Conservation (phyloP, 306 rosid species). For the Echinosophora koreensis region DNA sequence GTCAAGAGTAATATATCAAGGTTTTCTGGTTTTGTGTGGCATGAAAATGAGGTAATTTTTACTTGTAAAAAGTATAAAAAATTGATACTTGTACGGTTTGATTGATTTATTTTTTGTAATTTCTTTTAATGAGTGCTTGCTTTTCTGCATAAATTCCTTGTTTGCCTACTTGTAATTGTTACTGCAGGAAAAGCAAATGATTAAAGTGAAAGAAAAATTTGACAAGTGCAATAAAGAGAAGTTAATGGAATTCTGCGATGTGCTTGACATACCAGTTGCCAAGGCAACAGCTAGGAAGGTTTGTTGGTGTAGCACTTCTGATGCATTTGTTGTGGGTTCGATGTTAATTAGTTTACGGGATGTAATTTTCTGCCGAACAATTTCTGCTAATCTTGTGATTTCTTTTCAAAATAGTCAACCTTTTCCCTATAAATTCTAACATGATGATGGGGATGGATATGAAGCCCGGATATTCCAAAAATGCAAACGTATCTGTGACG, state of each 20-base stretch:
- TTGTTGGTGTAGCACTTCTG: constrained; percentile 45
- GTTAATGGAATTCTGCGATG: constrained; percentile 86
- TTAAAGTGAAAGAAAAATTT: constrained; percentile 84
- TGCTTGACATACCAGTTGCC: constrained; percentile 70
- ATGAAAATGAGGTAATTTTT: constrained; percentile 77
- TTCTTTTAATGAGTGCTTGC: constrained; percentile 14
- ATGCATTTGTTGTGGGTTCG: constrained; percentile 15
- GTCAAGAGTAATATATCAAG: constrained; percentile 88
- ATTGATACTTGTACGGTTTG: constrained; percentile 11
- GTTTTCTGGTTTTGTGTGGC: constrained; percentile 99
- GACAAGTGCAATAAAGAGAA: constrained; percentile 94
- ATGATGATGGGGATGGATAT: neutral
- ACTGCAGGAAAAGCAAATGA: constrained; percentile 89
- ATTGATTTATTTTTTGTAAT: constrained; percentile 6
- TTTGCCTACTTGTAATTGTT: constrained; percentile 37
- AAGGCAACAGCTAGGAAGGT: constrained; percentile 89
- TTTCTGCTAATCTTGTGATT: neutral
- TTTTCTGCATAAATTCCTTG: constrained; percentile 15
- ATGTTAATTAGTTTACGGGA: neutral
- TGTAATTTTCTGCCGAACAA: neutral
- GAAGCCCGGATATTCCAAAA: too few species aligned
- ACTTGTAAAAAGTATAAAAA: neutral
- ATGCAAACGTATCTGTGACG: too few species aligned
- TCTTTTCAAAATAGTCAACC: neutral
- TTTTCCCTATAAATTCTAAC: neutral